Percentiles rank a stretch among this genome's conserved stretches.
Evolutionary conservation across 2,329 filamentous ascomycete species (phyloP).

Genomic region (Trichoderma pleuroti): DNA sequence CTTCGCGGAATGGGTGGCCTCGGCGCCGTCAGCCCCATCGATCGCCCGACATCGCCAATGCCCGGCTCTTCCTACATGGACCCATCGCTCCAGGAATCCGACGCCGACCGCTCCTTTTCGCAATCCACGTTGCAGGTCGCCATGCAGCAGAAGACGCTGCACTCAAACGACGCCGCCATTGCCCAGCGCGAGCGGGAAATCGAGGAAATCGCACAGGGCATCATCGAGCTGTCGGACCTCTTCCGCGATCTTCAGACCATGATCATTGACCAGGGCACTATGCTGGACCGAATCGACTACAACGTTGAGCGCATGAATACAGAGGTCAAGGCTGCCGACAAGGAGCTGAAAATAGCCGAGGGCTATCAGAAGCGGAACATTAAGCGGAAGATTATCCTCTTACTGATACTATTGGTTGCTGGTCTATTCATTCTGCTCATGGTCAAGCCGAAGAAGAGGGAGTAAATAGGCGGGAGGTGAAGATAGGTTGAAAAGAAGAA

Average conservation of each 20-base stretch:
- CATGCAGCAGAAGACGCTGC: constrained; percentile 61
- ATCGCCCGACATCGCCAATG: constrained; percentile 52
- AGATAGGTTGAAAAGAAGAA: not conserved
- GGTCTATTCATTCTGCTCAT: constrained; percentile 82
- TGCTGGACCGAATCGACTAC: constrained; percentile 94
- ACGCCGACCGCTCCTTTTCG: constrained; percentile 88
- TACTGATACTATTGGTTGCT: constrained; percentile 79
- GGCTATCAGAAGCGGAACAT: constrained; percentile 85
- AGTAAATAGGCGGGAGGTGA: constrained; percentile 5
- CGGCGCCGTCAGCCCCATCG: constrained; percentile 46
- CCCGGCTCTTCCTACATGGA: constrained; percentile 63
- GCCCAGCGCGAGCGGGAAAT: constrained; percentile 93
- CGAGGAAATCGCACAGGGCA: constrained; percentile 95
- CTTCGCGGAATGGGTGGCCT: constrained; percentile 67
- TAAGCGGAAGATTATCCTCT: constrained; percentile 87
- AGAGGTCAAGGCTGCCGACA: constrained; percentile 88
- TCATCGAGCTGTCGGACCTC: constrained; percentile 93
- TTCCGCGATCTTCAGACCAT: constrained; percentile 95
- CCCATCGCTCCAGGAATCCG: constrained; percentile 86
- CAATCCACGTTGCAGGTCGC: constrained; percentile 84
- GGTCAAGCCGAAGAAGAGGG: constrained; percentile 67
- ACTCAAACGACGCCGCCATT: constrained; percentile 79
- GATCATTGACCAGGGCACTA: constrained; percentile 88
- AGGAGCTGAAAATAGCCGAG: constrained; percentile 83
- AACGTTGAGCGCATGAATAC: constrained; percentile 95